Conservation (phyloP, 495 filamentous ascomycete species). For the Aspergillus ellipticus region DNA sequence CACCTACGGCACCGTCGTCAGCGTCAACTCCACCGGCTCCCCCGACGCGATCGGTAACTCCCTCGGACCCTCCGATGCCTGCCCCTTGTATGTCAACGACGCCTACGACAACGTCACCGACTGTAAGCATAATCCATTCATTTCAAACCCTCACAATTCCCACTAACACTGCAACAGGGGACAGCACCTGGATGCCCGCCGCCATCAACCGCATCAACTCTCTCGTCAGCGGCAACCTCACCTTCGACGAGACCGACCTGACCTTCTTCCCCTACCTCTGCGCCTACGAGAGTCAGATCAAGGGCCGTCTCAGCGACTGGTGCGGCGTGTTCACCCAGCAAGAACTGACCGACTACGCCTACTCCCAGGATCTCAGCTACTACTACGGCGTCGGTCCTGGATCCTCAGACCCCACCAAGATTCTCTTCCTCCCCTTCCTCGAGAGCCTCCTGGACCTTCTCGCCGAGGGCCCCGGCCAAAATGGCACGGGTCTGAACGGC, state of each 20-base stretch:
- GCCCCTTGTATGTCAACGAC: slow-evolving; percentile 41
- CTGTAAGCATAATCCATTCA: not conserved
- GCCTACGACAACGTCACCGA: not conserved
- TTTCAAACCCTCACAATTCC: not conserved
- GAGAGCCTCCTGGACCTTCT: slow-evolving; percentile 46
- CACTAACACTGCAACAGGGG: slow-evolving; percentile 8
- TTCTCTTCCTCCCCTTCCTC: slow-evolving; percentile 8
- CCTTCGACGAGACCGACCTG: slow-evolving; percentile 47
- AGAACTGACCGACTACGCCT: slow-evolving; percentile 54
- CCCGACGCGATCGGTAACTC: slow-evolving; percentile 45
- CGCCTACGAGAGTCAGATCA: slow-evolving; percentile 58
- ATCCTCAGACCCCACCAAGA: not conserved
- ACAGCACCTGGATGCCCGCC: slow-evolving; percentile 48
- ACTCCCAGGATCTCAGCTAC: slow-evolving; percentile 56
- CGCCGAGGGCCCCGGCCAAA: slow-evolving; percentile 39
- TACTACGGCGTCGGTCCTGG: slow-evolving; percentile 44
- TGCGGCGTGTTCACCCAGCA: slow-evolving; percentile 50
- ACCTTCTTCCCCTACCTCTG: slow-evolving; percentile 56
- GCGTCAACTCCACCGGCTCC: slow-evolving; percentile 39
- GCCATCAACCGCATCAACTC: slow-evolving; percentile 46
- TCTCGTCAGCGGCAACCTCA: slow-evolving; percentile 45
- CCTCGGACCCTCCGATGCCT: slow-evolving; percentile 52
- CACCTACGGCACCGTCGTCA: slow-evolving; percentile 46
- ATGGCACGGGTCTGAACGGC: slow-evolving; percentile 36
- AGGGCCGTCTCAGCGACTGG: slow-evolving; percentile 49